A percentile compares a stretch with the other conserved stretches of the same genome.
These are phyloP conservation scores for Pseudogymnoascus sp. DNA, from an alignment of 2,329 filamentous ascomycete species.

Conservation along the genomic window DNA sequence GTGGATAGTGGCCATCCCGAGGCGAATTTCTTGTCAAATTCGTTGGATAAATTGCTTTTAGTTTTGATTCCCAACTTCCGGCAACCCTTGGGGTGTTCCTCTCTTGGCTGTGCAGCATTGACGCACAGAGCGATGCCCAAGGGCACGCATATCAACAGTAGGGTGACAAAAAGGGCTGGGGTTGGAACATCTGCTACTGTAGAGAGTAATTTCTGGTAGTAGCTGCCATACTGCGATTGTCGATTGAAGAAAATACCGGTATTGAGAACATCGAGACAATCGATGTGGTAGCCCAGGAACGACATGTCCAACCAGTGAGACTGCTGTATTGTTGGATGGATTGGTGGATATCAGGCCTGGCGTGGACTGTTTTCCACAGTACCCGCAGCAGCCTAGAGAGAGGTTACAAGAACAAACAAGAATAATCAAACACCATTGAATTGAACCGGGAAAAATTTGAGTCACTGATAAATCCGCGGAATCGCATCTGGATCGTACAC, in stretches of 20 bases:
- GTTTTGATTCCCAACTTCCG: constrained; percentile 42
- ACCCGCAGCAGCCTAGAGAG: background rate
- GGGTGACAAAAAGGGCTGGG: constrained; percentile 25
- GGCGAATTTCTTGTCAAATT: constrained; percentile 45
- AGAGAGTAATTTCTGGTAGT: constrained; percentile 24
- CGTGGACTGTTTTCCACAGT: background rate
- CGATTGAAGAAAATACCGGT: constrained; percentile 8
- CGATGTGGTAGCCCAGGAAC: background rate
- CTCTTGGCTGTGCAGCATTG: constrained; percentile 24
- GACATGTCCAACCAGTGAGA: background rate
- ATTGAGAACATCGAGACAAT: background rate
- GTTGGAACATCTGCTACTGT: constrained; percentile 26
- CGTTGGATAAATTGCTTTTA: constrained; percentile 47
- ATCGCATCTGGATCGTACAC: background rate
- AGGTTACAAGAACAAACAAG: background rate
- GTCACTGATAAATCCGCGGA: background rate
- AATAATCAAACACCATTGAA: background rate
- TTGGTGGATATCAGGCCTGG: background rate
- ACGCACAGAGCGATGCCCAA: constrained; percentile 27
- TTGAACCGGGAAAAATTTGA: background rate
- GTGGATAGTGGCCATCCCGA: constrained; percentile 29
- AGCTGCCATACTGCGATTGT: constrained; percentile 23
- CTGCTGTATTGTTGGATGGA: background rate
- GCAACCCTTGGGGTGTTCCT: constrained; percentile 40
- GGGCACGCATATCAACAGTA: constrained; percentile 27